These are phyloP conservation scores for Neospora caninum DNA, from an alignment of 169 alveolate genomes.

Conservation along the genomic window DNA sequence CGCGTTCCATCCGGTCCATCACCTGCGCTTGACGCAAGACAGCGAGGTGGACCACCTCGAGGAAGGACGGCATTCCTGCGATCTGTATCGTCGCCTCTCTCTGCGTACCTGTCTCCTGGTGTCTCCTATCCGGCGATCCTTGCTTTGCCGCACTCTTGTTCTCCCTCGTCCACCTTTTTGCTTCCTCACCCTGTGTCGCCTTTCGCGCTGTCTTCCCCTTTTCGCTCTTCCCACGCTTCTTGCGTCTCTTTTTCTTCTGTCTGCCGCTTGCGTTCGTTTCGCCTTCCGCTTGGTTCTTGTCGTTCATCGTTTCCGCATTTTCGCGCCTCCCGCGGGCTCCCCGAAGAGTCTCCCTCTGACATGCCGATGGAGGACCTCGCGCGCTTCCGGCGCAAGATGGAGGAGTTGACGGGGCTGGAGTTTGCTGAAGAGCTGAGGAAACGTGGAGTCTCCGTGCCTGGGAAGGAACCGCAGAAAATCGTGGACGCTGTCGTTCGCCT, in stretches of 20 bases:
- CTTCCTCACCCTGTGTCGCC: neutral
- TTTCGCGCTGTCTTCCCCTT: neutral
- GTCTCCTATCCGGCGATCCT: too few relatives aligned
- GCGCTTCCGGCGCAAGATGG: neutral
- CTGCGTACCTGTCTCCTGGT: too few relatives aligned
- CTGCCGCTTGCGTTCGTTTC: too few relatives aligned
- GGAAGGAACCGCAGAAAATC: neutral
- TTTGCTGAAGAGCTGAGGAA: neutral
- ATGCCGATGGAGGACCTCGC: neutral
- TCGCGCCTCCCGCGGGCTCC: neutral
- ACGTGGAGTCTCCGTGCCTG: neutral
- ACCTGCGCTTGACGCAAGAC: too few relatives aligned
- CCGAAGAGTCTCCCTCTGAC: neutral
- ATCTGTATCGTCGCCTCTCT: too few relatives aligned
- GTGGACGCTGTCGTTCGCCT: neutral
- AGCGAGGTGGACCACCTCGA: too few relatives aligned
- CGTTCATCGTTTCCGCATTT: neutral
- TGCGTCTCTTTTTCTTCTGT: neutral
- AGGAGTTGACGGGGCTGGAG: slow-evolving; percentile 9
- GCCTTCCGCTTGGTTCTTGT: neutral
- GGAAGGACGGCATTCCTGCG: too few relatives aligned
- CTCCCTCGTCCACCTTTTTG: too few relatives aligned
- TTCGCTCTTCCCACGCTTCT: neutral
- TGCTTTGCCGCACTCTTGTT: too few relatives aligned
- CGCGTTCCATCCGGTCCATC: too few relatives aligned